A percentile compares a stretch with the other conserved stretches of the same genome.
These are phyloP conservation scores for Aspergillus candidus DNA, from an alignment of 2,329 filamentous ascomycete species.

Conservation along the genomic window DNA sequence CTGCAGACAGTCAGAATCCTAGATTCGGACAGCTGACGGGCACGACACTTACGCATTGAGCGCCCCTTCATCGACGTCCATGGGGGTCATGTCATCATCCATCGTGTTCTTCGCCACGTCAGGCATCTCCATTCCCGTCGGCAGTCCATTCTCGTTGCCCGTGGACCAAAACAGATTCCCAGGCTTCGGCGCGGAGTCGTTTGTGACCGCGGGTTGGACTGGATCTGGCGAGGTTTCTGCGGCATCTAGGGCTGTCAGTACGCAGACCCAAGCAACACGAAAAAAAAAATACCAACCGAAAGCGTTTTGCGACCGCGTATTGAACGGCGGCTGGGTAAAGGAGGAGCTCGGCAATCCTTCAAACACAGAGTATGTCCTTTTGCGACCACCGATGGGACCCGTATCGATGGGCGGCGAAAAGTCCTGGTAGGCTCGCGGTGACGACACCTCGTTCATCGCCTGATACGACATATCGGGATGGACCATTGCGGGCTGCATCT, in stretches of 20 bases:
- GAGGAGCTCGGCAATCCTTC: constrained; percentile 39
- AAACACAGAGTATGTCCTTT: constrained; percentile 47
- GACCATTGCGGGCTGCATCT: constrained; percentile 49
- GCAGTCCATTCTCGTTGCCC: constrained; percentile 27
- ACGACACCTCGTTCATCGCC: constrained; percentile 37
- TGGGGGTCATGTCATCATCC: constrained; percentile 31
- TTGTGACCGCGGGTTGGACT: constrained; percentile 34
- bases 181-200: constrained; percentile 27
- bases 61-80: constrained; percentile 35
- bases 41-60: constrained; percentile 32
- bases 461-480: constrained; percentile 40
- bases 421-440: constrained; percentile 44
- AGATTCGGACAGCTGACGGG: background rate
- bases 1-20: constrained; percentile 19
- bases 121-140: constrained; percentile 27
- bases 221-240: constrained; percentile 27
- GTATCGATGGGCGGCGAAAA: constrained; percentile 48
- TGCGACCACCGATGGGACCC: constrained; percentile 34
- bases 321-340: constrained; percentile 37
- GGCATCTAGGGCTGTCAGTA: constrained; percentile 15
- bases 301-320: constrained; percentile 29
- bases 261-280: background rate
- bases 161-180: constrained; percentile 37
- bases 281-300: constrained; percentile 23
- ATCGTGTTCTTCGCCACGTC: constrained; percentile 27